phyloP scores from a whole-genome alignment of 1,139 yeast genomes.

The Saccharomyces hybrid region DNA sequence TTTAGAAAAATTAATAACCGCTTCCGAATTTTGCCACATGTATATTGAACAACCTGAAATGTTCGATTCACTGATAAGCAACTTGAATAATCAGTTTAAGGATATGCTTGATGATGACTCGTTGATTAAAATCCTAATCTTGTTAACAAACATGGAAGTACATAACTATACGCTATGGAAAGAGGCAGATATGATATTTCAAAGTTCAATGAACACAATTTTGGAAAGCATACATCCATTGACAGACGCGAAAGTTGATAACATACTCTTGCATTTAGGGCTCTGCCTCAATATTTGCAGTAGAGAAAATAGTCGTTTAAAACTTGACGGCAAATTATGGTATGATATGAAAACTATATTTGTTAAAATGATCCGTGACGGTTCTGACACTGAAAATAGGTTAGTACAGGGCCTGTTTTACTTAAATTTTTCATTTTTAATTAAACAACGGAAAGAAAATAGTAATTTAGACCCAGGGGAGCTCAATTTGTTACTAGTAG shows the following conservation, averaged over 20 bases:
- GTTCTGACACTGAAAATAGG: conserved; percentile 1
- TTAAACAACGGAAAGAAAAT: not conserved
- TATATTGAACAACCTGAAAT: not conserved
- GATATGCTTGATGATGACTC: conserved; percentile 3
- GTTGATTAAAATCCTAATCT: conserved; percentile 17
- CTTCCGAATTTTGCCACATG: not conserved
- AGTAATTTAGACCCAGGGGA: conserved; percentile 3
- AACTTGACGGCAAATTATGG: not conserved
- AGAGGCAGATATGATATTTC: not conserved
- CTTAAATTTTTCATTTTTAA: conserved; percentile 6
- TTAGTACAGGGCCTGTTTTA: conserved; percentile 2
- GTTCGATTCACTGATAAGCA: not conserved
- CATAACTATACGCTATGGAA: conserved; percentile 1
- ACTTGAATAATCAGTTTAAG: not conserved
- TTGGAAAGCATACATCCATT: not conserved
- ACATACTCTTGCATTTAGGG: conserved; percentile 21
- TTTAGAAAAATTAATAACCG: not conserved
- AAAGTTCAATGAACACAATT: conserved; percentile 3
- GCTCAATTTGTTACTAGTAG: not conserved
- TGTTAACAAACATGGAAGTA: conserved; percentile 13
- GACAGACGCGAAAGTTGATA: conserved; percentile 7
- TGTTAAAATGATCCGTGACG: not conserved
- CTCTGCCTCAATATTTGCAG: conserved; percentile 16
- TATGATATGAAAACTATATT: not conserved
- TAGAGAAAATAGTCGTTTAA: conserved; percentile 1